Conservation (phyloP, 495 filamentous ascomycete genomes). For the Talaromyces adpressus region DNA sequence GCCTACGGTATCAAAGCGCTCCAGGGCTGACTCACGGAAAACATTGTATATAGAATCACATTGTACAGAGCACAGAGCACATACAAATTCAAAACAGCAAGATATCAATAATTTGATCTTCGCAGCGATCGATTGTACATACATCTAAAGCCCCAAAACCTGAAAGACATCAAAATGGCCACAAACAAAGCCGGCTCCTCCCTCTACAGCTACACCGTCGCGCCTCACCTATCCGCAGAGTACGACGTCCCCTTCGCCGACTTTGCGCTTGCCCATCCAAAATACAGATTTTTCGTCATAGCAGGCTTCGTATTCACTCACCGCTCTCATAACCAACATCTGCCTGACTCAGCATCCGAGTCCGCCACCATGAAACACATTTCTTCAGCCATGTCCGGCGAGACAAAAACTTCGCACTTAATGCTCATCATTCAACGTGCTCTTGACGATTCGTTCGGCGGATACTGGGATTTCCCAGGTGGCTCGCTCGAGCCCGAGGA, state of each 20-base stretch:
- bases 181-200: constrained; percentile 7
- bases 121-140: not conserved
- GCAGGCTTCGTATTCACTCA: constrained; percentile 38
- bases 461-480: constrained; percentile 54
- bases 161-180: not conserved
- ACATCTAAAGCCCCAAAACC: not conserved
- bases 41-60: not conserved
- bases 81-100: not conserved
- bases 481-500: constrained; percentile 43
- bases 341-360: not conserved
- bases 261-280: constrained; percentile 24
- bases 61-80: not conserved
- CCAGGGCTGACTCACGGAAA: not conserved
- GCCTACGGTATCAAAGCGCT: not conserved
- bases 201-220: constrained; percentile 22
- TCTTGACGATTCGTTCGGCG: constrained; percentile 33
- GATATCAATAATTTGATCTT: not conserved
- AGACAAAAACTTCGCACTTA: constrained; percentile 10
- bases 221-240: constrained; percentile 28
- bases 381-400: not conserved
- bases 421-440: constrained; percentile 50
- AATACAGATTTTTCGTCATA: constrained; percentile 29
- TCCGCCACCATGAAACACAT: not conserved
- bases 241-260: constrained; percentile 27
- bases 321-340: not conserved